Evolutionary conservation across 257 asterid genomes (phyloP).

Genomic region (Verbena officinalis): DNA sequence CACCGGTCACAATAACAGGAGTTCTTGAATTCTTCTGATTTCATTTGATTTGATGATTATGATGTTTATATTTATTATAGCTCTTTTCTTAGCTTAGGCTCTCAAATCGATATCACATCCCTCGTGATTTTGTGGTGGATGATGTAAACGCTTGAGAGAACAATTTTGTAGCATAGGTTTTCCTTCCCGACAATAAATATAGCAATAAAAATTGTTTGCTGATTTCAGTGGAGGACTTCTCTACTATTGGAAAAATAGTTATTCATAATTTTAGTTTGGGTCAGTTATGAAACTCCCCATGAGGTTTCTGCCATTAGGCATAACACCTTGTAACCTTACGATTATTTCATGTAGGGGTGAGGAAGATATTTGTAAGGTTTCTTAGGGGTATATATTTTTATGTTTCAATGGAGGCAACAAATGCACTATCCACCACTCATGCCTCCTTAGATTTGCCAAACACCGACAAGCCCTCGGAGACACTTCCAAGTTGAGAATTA

Average conservation of each 20-base stretch:
- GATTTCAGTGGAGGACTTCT: neutral
- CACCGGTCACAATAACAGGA: constrained; percentile 73
- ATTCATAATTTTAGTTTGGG: neutral
- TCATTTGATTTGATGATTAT: too few species aligned
- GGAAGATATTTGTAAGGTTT: too few species aligned
- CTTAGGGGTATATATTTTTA: too few species aligned
- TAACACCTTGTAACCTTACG: too few species aligned
- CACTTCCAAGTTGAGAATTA: too few species aligned
- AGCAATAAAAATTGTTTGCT: neutral
- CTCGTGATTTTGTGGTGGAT: constrained; percentile 24
- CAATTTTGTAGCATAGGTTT: constrained; percentile 37
- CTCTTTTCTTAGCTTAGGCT: neutral
- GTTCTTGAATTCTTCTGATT: constrained; percentile 62
- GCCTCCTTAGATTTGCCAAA: too few species aligned
- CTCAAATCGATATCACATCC: constrained; percentile 13
- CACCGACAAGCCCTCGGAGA: too few species aligned
- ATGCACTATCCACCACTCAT: too few species aligned
- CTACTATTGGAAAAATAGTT: neutral
- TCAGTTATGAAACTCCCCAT: too few species aligned
- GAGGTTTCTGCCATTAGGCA: too few species aligned
- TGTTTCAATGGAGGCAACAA: too few species aligned
- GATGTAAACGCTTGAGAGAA: constrained; percentile 14
- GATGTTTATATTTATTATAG: neutral
- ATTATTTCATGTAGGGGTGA: too few species aligned
- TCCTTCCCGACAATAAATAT: neutral